Conservation (phyloP, 176 grass and related monocot genomes). For the Puccinellia tenuiflora region DNA sequence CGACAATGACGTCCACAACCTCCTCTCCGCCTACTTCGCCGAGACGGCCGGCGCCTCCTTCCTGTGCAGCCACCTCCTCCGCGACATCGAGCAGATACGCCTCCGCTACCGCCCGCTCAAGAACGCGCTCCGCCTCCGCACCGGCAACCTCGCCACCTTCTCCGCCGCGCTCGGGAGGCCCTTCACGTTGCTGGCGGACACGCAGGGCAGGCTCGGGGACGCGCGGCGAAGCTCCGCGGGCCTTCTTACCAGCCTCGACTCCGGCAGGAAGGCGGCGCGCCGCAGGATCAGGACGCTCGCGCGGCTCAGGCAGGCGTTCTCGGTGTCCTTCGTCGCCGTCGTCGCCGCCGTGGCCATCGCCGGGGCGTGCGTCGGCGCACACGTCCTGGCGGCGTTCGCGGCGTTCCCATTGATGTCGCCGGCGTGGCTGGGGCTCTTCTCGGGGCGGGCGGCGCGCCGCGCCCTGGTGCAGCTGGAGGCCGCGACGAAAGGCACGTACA, state of each 20-base stretch:
- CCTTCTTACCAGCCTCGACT: constrained; percentile 59
- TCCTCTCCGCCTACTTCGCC: constrained; percentile 64
- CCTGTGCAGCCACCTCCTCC: constrained; percentile 71
- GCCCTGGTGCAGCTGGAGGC: constrained; percentile 71
- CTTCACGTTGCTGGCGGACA: constrained; percentile 42
- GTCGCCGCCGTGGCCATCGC: constrained; percentile 36
- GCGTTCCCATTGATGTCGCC: constrained; percentile 38
- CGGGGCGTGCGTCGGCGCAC: constrained; percentile 63
- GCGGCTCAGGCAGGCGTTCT: constrained; percentile 43
- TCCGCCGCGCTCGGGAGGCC: constrained; percentile 42
- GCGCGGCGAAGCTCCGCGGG: constrained; percentile 43
- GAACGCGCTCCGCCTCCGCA: constrained; percentile 44
- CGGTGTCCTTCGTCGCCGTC: constrained; percentile 39
- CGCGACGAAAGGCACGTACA: constrained; percentile 76
- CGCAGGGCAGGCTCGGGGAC: constrained; percentile 47
- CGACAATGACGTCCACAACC: constrained; percentile 29
- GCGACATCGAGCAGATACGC: constrained; percentile 74
- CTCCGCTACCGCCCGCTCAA: constrained; percentile 74
- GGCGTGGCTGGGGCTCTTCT: constrained; percentile 27
- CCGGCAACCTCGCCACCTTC: constrained; percentile 36
- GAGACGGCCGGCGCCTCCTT: constrained; percentile 70
- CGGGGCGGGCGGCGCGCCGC: constrained; percentile 17
- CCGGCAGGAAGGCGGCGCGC: constrained; percentile 51
- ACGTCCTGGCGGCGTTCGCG: constrained; percentile 54
- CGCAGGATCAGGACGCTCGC: constrained; percentile 47